Conservation (phyloP, 805 yeast genomes). For the Saturnispora gosingensis region DNA sequence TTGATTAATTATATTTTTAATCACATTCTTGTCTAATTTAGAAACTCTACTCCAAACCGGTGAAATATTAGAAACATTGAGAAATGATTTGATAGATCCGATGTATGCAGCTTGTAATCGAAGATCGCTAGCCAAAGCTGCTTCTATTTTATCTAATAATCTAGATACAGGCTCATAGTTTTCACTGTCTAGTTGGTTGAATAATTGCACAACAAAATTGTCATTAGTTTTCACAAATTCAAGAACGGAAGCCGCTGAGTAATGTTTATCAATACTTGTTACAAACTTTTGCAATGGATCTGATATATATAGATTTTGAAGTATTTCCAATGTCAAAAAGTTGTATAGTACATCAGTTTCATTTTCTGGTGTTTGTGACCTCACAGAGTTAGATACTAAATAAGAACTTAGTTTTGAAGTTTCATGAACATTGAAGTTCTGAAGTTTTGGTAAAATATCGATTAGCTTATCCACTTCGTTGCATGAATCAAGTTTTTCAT, state of each 20-base stretch:
- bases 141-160: constrained; percentile 18
- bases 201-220: constrained; percentile 14
- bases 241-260: constrained; percentile 15
- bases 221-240: constrained; percentile 11
- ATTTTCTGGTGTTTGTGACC: constrained; percentile 7
- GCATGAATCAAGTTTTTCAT: constrained; percentile 1
- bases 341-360: constrained; percentile 18
- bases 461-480: constrained; percentile 4
- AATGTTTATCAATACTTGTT: constrained; percentile 17
- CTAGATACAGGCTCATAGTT: neutral
- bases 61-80: neutral
- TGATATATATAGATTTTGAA: constrained; percentile 26
- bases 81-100: constrained; percentile 3
- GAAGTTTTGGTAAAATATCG: constrained; percentile 5
- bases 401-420: constrained; percentile 3
- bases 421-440: constrained; percentile 11
- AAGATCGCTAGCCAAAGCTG: constrained; percentile 9
- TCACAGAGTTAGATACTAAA: constrained; percentile 20
- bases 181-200: constrained; percentile 1
- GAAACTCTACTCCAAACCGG: neutral
- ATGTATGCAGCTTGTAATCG: constrained; percentile 13
- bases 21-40: neutral
- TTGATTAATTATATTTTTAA: neutral
- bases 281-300: constrained; percentile 16
- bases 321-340: constrained; percentile 29